Base-by-base conservation (phyloP, 169 alveolate species). In the Babesia microti region DNA sequence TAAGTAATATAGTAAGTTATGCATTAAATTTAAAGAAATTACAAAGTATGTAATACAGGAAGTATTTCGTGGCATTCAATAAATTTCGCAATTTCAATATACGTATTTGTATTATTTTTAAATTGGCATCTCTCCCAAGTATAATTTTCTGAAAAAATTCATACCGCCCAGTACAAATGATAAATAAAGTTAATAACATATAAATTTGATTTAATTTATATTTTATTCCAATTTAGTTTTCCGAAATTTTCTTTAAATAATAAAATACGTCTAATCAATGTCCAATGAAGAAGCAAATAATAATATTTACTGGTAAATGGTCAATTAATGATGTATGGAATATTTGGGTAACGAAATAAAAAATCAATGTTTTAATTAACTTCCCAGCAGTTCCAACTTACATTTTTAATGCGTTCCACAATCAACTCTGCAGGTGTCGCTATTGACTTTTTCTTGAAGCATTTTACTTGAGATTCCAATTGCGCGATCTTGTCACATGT, bases 401-500 rank as follows among this genome's bases (percentile, higher is more conserved):
- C 50, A 35, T 18, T 37, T 1, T 17, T 27, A 14, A 63, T 30
- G 22, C 48, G 42, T 3, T 21, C 52, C 26, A 42, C 33, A 15
- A 44, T 34, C 12, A 28, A 17, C 17, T 63, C 75, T 0, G 68
- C 60, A 9, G 65, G 55, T 5, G 59, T 12, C 3, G 53, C 3
- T 22, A 6, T 3, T 29, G 23, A 7, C 18, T 17, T 15, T 5
- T 19, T 46, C 4, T 46, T 46, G 3, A 6, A 4, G 6, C 6
- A 22, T 15, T 3, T 19, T 3, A 46, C 4, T 5, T 46, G 54
- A 3, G 18, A 4, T 7, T 49, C 61, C 3, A 49, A 12, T 5
- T 2, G 6, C 50, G 3, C 63, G 3, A 49, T 43, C 11, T 45
- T 49, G 5, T 17, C 28, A 5, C 60, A 54, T 12, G 63, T 49